Conservation (phyloP, 148 eudicot genomes). For the Limonium bicolor region DNA sequence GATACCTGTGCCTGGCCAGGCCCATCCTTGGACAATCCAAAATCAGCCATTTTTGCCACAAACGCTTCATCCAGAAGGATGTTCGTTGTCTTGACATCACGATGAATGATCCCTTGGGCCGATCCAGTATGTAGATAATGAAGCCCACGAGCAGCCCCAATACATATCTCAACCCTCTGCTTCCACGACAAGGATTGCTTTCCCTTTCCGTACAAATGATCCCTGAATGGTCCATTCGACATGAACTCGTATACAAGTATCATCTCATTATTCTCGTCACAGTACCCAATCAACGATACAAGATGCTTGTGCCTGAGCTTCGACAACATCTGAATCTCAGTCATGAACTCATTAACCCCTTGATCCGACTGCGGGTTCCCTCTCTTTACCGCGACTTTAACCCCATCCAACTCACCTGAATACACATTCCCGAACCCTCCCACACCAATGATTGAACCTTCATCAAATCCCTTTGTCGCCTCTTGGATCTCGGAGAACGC, state of each 20-base stretch:
- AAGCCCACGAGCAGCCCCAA: conserved; percentile 72
- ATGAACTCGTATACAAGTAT: conserved; percentile 75
- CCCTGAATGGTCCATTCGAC: conserved; percentile 69
- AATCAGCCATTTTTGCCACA: conserved; percentile 76
- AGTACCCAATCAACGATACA: conserved; percentile 68
- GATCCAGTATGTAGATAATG: conserved; percentile 85
- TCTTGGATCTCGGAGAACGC: conserved; percentile 58
- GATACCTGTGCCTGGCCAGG: conserved; percentile 25
- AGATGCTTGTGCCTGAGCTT: conserved; percentile 82
- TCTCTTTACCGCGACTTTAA: conserved; percentile 59
- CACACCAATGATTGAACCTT: conserved; percentile 49
- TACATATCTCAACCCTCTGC: conserved; percentile 61
- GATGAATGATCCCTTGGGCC: conserved; percentile 71
- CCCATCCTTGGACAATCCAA: conserved; percentile 47
- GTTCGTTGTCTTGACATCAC: conserved; percentile 82
- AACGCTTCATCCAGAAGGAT: conserved; percentile 63
- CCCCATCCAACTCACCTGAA: conserved; percentile 48
- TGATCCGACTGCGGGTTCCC: conserved; percentile 88
- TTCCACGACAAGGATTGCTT: conserved; percentile 58
- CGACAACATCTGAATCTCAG: conserved; percentile 78
- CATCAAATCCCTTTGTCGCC: conserved; percentile 56
- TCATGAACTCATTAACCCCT: conserved; percentile 75
- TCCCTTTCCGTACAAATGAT: conserved; percentile 65
- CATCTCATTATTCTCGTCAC: conserved; percentile 73
- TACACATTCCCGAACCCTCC: conserved; percentile 90